phyloP scores from a whole-genome alignment of 495 filamentous ascomycete species.

The Neurospora cerealis region DNA sequence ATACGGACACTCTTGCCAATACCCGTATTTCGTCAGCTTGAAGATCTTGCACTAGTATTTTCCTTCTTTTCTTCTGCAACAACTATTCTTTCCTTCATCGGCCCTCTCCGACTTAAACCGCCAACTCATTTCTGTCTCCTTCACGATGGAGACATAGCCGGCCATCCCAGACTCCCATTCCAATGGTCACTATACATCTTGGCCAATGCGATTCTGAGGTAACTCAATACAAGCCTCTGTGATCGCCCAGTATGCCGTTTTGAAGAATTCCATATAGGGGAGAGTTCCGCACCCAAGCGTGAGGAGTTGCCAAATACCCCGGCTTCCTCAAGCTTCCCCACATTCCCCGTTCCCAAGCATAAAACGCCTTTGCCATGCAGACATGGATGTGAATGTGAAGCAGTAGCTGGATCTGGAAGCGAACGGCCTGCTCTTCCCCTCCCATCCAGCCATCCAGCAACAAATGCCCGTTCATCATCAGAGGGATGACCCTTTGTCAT shows the following conservation, averaged over 20 bases:
- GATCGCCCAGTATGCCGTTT: not conserved
- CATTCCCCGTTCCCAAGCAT: not conserved
- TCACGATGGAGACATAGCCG: not conserved
- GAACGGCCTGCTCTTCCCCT: not conserved
- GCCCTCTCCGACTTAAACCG: not conserved
- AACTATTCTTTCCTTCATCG: not conserved
- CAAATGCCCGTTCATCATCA: not conserved
- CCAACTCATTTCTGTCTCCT: not conserved
- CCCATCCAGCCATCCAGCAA: not conserved
- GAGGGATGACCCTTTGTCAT: not conserved
- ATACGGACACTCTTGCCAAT: not conserved
- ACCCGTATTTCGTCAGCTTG: not conserved
- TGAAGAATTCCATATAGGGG: not conserved
- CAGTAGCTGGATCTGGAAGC: not conserved
- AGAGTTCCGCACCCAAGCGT: not conserved
- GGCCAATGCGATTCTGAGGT: conserved; percentile 16
- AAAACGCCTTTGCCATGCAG: conserved; percentile 25
- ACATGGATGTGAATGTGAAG: conserved; percentile 5
- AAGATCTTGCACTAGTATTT: not conserved
- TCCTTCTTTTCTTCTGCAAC: not conserved
- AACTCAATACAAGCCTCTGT: conserved; percentile 12
- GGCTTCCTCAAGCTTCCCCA: not conserved
- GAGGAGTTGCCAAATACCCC: not conserved
- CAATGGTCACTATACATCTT: not conserved
- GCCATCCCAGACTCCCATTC: not conserved